Evolutionary conservation across 2,329 filamentous ascomycete genomes (phyloP).

Genomic region (Paraphaeosphaeria minitans): DNA sequence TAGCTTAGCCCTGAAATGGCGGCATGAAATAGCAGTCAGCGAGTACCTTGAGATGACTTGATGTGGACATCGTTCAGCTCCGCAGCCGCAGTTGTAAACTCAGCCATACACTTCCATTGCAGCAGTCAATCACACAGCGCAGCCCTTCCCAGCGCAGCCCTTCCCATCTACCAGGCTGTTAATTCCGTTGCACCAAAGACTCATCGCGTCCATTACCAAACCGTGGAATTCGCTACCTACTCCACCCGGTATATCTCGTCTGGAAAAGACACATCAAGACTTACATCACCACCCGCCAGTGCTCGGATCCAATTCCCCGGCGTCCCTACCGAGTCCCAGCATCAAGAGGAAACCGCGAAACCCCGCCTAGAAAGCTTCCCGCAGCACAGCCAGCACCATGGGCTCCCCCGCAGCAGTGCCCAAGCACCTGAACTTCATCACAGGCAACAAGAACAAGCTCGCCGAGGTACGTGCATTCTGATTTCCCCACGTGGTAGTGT

Average conservation of each 20-base stretch:
- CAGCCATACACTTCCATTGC: slow-evolving; percentile 10
- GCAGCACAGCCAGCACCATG: slow-evolving; percentile 13
- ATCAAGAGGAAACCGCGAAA: background rate
- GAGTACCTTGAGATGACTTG: slow-evolving; percentile 1
- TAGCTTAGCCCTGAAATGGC: slow-evolving; percentile 4
- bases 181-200: slow-evolving; percentile 19
- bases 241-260: slow-evolving; percentile 1
- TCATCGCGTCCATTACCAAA: slow-evolving; percentile 17
- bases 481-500: background rate
- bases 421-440: slow-evolving; percentile 85
- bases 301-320: background rate
- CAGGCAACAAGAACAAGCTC: slow-evolving; percentile 93
- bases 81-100: slow-evolving; percentile 16
- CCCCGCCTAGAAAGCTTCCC: slow-evolving; percentile 15
- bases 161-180: slow-evolving; percentile 13
- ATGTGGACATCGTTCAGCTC: slow-evolving; percentile 14
- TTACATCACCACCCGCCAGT: background rate
- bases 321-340: background rate
- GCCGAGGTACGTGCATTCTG: slow-evolving; percentile 58
- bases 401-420: slow-evolving; percentile 27
- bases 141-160: background rate
- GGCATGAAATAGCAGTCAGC: background rate
- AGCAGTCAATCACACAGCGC: slow-evolving; percentile 10
- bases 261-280: background rate
- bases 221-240: slow-evolving; percentile 8